phyloP scores from a whole-genome alignment of 1,139 yeast species.

The Zygoascus meyerae region DNA sequence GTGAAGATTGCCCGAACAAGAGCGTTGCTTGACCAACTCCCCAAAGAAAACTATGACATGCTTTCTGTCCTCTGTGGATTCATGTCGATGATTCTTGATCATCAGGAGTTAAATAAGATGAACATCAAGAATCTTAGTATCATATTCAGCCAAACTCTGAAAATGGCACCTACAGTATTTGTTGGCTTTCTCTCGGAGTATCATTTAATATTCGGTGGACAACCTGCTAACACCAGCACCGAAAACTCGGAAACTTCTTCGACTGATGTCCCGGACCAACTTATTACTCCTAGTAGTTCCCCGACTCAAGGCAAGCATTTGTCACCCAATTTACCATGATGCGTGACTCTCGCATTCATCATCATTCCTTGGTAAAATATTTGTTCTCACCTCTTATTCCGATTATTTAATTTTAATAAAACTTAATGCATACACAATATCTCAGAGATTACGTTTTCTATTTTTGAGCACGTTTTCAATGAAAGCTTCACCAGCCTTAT shows the following conservation, averaged over 20 bases:
- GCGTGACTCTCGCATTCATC: too few relatives aligned
- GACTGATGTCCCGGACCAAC: background rate
- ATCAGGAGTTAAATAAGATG: constrained; percentile 73
- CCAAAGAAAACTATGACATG: constrained; percentile 52
- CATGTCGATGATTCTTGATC: constrained; percentile 57
- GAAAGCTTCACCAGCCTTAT: constrained; percentile 97
- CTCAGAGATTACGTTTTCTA: constrained; percentile 17
- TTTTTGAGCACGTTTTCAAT: constrained; percentile 88
- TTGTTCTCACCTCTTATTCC: too few relatives aligned
- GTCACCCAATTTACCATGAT: too few relatives aligned
- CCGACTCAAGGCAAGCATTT: too few relatives aligned
- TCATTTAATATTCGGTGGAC: constrained; percentile 57
- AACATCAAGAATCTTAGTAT: constrained; percentile 69
- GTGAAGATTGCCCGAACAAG: constrained; percentile 32
- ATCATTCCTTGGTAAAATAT: too few relatives aligned
- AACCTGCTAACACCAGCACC: background rate
- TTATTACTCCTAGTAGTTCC: background rate
- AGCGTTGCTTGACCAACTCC: constrained; percentile 34
- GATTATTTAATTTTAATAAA: background rate
- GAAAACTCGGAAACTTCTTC: background rate
- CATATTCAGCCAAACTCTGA: constrained; percentile 80
- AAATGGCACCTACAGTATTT: constrained; percentile 61
- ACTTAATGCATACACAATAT: constrained; percentile 1
- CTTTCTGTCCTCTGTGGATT: constrained; percentile 63
- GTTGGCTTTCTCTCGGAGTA: constrained; percentile 60